Base-by-base conservation (phyloP, 768 basidiomycete genomes). In the Pholiota molesta region DNA sequence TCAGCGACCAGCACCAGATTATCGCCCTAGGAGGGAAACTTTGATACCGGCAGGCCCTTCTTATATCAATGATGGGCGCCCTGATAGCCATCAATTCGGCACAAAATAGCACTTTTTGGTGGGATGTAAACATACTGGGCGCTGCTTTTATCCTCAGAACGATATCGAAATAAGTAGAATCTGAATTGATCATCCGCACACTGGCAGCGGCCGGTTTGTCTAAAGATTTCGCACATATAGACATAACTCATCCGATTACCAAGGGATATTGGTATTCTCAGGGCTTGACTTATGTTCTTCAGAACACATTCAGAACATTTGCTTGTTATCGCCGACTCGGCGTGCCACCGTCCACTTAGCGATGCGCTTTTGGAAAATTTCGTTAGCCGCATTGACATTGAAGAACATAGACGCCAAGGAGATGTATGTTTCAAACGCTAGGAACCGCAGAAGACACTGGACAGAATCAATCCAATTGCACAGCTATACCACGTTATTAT, bases 1-100 rank as follows among this genome's bases (percentile, higher is more conserved):
- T 53, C 59, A 69, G 63, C 65, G 68, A 60, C 69, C 69, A 65
- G 69, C 68, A 65, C 66, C 62, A 61, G 60, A 62, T 47, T 58
- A 68, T 67, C 69, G 68, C 67, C 66, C 57, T 35, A 42, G 55
- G 42, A 31, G 61, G 44, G 64, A 57, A 40, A 26, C 3, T 35
- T 26, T 49, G 47, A 21, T 14, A 21, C 11, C 10, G 11, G n/a
- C n/a, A 6, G 47, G 3, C 5, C 5, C 42, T 49, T 8, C 23
- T 49, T 49, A 49, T 49, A 49, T 2, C 23, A 44, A 8, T 44
- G 42, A 17, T 21, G 19, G 42, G 17, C n/a, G 42, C 42, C 21
- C 47, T 8, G 13, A 45, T 10, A 19, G 44, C 31, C 31, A 9
- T 31, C 31, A 37, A 49, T 49, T 8, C 19, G 42, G 42, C 42